phyloP scores from a whole-genome alignment of 2,329 filamentous ascomycete genomes.

The Fusarium verticillioides region DNA sequence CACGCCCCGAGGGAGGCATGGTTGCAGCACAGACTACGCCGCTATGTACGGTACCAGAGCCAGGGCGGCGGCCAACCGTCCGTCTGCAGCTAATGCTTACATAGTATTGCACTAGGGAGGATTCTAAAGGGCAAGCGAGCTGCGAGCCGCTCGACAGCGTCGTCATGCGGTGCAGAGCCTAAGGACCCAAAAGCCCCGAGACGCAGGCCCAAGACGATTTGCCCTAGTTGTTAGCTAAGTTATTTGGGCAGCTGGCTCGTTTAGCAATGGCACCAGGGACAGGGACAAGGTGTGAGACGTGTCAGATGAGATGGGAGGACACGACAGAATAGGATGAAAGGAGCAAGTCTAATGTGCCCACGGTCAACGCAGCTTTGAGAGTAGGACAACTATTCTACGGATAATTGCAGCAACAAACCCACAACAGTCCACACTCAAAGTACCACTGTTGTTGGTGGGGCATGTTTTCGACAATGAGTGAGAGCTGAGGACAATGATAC shows the following conservation, averaged over 20 bases:
- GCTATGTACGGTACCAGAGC: background rate
- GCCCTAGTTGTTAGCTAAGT: conserved; percentile 24
- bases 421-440: background rate
- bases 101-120: conserved; percentile 22
- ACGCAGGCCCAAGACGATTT: conserved; percentile 27
- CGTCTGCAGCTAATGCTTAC: conserved; percentile 30
- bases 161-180: conserved; percentile 38
- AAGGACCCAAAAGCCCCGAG: conserved; percentile 33
- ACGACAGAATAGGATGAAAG: conserved; percentile 24
- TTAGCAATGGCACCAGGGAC: conserved; percentile 21
- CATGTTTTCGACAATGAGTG: conserved; percentile 4
- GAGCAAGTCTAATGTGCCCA: conserved; percentile 12
- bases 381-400: background rate
- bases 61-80: conserved; percentile 35
- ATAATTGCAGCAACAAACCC: background rate
- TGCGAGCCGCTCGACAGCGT: conserved; percentile 32
- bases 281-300: conserved; percentile 31
- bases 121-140: conserved; percentile 22
- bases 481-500: conserved; percentile 17
- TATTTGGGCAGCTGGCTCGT: conserved; percentile 15
- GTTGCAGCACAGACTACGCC: background rate
- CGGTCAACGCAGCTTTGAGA: background rate
- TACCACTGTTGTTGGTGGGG: background rate
- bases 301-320: conserved; percentile 31
- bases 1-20: background rate